phyloP scores from a whole-genome alignment of 2,329 filamentous ascomycete genomes.

The Didymella arachidicola region DNA sequence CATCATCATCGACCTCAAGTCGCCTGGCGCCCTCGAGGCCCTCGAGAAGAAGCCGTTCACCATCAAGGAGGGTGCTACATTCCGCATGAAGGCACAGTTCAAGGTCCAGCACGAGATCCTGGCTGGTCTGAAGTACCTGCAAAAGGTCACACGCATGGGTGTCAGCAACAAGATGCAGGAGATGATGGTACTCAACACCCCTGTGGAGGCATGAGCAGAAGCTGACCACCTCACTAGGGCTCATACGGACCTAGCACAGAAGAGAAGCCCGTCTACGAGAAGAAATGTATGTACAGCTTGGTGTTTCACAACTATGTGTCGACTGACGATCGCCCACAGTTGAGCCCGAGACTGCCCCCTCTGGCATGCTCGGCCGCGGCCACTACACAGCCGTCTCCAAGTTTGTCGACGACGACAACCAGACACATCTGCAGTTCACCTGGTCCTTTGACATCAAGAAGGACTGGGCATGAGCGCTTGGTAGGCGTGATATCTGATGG shows the following conservation, averaged over 20 bases:
- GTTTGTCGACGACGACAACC: slow-evolving; percentile 95
- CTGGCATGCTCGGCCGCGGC: slow-evolving; percentile 87
- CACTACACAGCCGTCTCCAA: slow-evolving; percentile 88
- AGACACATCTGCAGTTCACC: slow-evolving; percentile 88
- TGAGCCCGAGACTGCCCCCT: slow-evolving; percentile 88
- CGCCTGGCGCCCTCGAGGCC: slow-evolving; percentile 73
- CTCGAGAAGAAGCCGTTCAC: slow-evolving; percentile 94
- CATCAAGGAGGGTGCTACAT: slow-evolving; percentile 94
- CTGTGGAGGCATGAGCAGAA: background rate
- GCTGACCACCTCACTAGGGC: slow-evolving; percentile 64
- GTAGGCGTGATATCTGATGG: slow-evolving; percentile 2
- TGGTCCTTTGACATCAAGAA: slow-evolving; percentile 98
- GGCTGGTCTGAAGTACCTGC: slow-evolving; percentile 93
- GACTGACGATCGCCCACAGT: slow-evolving; percentile 61
- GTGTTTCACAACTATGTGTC: background rate
- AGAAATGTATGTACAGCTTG: slow-evolving; percentile 75
- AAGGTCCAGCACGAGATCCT: slow-evolving; percentile 97
- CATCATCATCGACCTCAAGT: slow-evolving; percentile 86
- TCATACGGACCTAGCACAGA: slow-evolving; percentile 94
- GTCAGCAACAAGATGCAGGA: slow-evolving; percentile 92
- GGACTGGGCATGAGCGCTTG: slow-evolving; percentile 73
- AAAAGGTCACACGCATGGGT: slow-evolving; percentile 89
- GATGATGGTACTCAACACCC: slow-evolving; percentile 76
- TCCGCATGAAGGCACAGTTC: slow-evolving; percentile 94
- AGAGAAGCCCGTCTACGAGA: slow-evolving; percentile 83